These are phyloP conservation scores for Hortaea sp. DNA, from an alignment of 2,329 filamentous ascomycete genomes.

Conservation along the genomic window DNA sequence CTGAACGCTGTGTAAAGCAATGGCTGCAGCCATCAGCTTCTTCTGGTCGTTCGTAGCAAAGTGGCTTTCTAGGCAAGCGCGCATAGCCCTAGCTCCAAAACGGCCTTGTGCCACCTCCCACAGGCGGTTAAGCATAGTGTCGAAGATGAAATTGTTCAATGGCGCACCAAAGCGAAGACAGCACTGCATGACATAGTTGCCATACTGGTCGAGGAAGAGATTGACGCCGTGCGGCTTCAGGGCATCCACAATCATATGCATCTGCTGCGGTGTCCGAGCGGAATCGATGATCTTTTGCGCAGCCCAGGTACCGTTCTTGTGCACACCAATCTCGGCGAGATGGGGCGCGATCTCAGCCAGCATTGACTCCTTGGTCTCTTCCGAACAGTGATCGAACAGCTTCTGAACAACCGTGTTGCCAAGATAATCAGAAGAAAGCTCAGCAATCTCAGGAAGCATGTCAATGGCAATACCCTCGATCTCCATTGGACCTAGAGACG, in stretches of 20 bases:
- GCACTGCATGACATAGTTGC: slow-evolving; percentile 96
- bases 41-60: slow-evolving; percentile 93
- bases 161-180: slow-evolving; percentile 85
- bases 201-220: slow-evolving; percentile 93
- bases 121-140: slow-evolving; percentile 87
- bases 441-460: slow-evolving; percentile 94
- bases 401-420: slow-evolving; percentile 99
- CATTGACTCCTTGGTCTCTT: slow-evolving; percentile 85
- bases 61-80: slow-evolving; percentile 92
- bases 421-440: slow-evolving; percentile 89
- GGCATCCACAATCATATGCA: slow-evolving; percentile 72
- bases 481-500: slow-evolving; percentile 71
- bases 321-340: slow-evolving; percentile 89
- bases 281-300: slow-evolving; percentile 99
- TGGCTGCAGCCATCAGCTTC: slow-evolving; percentile 83
- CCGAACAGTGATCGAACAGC: slow-evolving; percentile 91
- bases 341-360: slow-evolving; percentile 78
- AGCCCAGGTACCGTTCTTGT: slow-evolving; percentile 99
- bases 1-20: slow-evolving; percentile 93
- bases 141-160: slow-evolving; percentile 94
- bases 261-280: slow-evolving; percentile 73
- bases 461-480: slow-evolving; percentile 86
- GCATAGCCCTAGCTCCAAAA: slow-evolving; percentile 91
- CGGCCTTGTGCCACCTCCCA: slow-evolving; percentile 90
- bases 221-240: slow-evolving; percentile 79